These are phyloP conservation scores for Fusarium subglutinans DNA, from an alignment of 2,329 filamentous ascomycete genomes.

Conservation along the genomic window DNA sequence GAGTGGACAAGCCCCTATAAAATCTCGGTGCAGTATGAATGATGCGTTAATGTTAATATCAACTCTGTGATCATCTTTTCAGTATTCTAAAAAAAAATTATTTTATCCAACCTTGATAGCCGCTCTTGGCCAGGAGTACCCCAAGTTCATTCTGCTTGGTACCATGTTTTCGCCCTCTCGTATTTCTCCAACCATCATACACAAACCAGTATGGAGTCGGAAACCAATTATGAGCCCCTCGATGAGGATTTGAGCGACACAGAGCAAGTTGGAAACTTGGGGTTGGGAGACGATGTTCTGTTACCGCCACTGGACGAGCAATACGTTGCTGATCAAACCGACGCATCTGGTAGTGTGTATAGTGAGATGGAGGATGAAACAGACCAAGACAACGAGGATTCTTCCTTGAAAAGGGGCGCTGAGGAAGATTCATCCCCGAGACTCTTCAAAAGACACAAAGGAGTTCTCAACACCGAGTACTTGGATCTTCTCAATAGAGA, in stretches of 20 bases:
- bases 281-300: slow-evolving; percentile 12
- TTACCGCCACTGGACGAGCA: background rate
- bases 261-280: background rate
- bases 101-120: background rate
- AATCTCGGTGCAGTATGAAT: background rate
- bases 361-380: slow-evolving; percentile 18
- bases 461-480: slow-evolving; percentile 57
- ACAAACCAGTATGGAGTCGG: slow-evolving; percentile 46
- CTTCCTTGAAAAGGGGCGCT: slow-evolving; percentile 45
- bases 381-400: slow-evolving; percentile 8
- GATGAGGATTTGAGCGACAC: slow-evolving; percentile 21
- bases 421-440: slow-evolving; percentile 34
- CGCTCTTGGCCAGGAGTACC: slow-evolving; percentile 9
- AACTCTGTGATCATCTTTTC: background rate
- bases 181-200: slow-evolving; percentile 30
- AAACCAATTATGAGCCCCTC: slow-evolving; percentile 32
- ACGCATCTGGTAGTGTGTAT: slow-evolving; percentile 24
- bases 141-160: slow-evolving; percentile 14
- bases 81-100: background rate
- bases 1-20: background rate
- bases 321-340: slow-evolving; percentile 10
- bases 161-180: slow-evolving; percentile 44
- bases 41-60: slow-evolving; percentile 11
- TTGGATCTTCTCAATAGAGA: slow-evolving; percentile 64
- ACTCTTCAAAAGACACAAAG: slow-evolving; percentile 58